Base-by-base conservation (phyloP, 139 green algal species). In the Astrephomene gubernaculifera region DNA sequence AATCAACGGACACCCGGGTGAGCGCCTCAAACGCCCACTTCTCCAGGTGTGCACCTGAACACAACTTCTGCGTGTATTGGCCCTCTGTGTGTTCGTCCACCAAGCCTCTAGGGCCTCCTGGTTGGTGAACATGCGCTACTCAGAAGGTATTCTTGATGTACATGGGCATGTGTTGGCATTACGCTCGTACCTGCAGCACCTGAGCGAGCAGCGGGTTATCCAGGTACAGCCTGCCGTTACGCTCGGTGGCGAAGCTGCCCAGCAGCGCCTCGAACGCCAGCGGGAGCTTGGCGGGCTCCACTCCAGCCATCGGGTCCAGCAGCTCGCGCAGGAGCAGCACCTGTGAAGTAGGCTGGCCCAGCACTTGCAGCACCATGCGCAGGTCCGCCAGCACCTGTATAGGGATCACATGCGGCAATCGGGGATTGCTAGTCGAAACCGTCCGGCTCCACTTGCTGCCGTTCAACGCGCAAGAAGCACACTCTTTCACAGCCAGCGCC, bases 341-440 rank as follows among this genome's bases (percentile, higher is more conserved):
- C 71, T 45, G 71, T 45, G 31, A 25, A 27, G 44, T n/a, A 80
- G 45, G 71, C 71, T 80, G 31, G 45, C 33, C 45, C 45, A 80
- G 71, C 71, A 80, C 10, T 49, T 67, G 71, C 71, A 80, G 71
- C 45, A 67, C 71, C 49, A 45, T 24, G 49, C 71, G 71, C 71
- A 80, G 71, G 71, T 80, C 71, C 49, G 8, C 49, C 71, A 80
- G 71, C 45, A 67, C 71, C 68, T 75, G 68, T 22, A 75, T 27
- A 65, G 31, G 19, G n/a, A 79, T 33, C 17, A 79, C 71, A 79
- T 45, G 71, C 45, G 17, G 71, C 35, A 12, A 72, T 4, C 65
- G 17, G 65, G 35, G 31, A 21, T 31, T 45, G 71, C 12, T 45
- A 49, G 19, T n/a, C 44, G 12, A n/a, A 45, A 64, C 22, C 43